Evolutionary conservation across 371 early-diverging fungal genomes (phyloP), one percentile per base, ranked within the genome.

Genomic region (Mortierella sp.): DNA sequence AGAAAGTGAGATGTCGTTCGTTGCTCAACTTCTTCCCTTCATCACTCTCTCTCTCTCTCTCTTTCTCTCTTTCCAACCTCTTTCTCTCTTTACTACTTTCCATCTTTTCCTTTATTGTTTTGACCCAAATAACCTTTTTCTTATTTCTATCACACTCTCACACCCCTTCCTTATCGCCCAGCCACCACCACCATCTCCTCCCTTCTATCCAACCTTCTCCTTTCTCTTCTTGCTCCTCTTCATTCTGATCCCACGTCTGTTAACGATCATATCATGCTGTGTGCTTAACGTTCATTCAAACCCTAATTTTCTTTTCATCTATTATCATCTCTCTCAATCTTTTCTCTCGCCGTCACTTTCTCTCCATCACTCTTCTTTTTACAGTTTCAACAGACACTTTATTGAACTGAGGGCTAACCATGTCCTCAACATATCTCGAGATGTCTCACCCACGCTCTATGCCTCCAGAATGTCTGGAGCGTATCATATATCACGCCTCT

Each of bases 401-500:
- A 17, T 43, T 43, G 4, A 7, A 43, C 19, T 43, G 45, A 43
- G 45, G 45, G 45, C 45, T 43, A n/a, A 43, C 45, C 54, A 40
- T 64, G 26, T 28, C 55, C n/a, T 28, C 42, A n/a, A 19, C 22
- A 23, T 10, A n/a, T 22, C 35, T 32, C 54, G 2, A 12, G 12
- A 12, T 53, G 28, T 9, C 49, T 49, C 43, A 10, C 28, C 58
- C 28, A 40, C 70, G 43, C 47, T 64, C 64, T 26, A 55, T 68
- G 61, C 72, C 72, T 17, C 61, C 64, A 40, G 72, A 72, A 47
- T 72, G 72, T 53, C 66, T 72, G 43, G 72, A 72, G 40, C 62
- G 65, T 47, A 65, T 72, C 45, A 66, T 72, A 40, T 54, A 26
- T 7, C 54, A 72, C 17, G 72, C 72, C n/a, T 43, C 72, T 5